A percentile compares a stretch with the other conserved stretches of the same genome.
These are phyloP conservation scores for Paramecium tetraurelia DNA, from an alignment of 73 alveolate genomes.

Conservation along the genomic window DNA sequence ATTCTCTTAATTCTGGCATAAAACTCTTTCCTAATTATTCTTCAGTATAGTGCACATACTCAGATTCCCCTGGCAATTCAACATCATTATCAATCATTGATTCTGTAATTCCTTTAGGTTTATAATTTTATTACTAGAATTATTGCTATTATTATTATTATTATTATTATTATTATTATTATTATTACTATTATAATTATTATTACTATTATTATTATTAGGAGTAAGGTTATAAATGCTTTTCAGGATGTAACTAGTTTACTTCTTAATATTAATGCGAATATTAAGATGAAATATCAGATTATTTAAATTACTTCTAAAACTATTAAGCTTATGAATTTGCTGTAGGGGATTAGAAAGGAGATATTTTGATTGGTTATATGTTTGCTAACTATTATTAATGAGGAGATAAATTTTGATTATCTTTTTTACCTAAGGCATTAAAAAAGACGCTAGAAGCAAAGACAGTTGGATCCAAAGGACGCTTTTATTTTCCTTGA, in stretches of 20 bases:
- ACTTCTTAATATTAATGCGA: not conserved
- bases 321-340: not conserved
- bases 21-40: not conserved
- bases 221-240: not conserved
- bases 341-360: not conserved
- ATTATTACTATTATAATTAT: not conserved
- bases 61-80: conserved; percentile 18
- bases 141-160: not conserved
- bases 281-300: not conserved
- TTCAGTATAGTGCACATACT: not conserved
- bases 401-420: not conserved
- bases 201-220: not conserved
- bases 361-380: not conserved
- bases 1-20: not conserved
- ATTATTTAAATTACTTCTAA: not conserved
- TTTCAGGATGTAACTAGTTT: not conserved
- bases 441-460: not conserved
- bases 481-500: conserved; percentile 21
- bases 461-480: conserved; percentile 19
- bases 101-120: conserved; percentile 10
- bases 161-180: not conserved
- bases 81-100: conserved; percentile 50
- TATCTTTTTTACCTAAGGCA: conserved; percentile 14
- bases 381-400: not conserved
- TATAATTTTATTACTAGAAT: not conserved